Evolutionary conservation across 495 filamentous ascomycete genomes (phyloP).

Genomic region (Neurospora cerealis): DNA sequence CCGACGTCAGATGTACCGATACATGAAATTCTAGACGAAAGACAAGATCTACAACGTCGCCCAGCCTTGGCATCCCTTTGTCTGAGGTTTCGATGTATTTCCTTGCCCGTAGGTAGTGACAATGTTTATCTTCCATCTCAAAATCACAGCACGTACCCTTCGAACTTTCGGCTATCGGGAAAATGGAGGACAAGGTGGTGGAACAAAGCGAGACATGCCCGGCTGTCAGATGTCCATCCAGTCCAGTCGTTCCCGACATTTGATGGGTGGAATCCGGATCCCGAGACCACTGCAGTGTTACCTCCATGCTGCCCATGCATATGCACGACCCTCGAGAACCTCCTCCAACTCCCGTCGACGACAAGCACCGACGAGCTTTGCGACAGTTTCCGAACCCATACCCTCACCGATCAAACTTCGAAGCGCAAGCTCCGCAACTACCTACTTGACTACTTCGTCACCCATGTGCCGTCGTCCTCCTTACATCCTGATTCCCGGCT

Average conservation of each 20-base stretch:
- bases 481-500: slow-evolving; percentile 73
- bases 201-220: background rate
- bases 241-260: background rate
- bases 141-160: background rate
- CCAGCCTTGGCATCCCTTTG: background rate
- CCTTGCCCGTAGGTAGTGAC: background rate
- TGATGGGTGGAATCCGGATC: background rate
- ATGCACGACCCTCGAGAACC: background rate
- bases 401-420: background rate
- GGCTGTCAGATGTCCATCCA: background rate
- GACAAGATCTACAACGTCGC: background rate
- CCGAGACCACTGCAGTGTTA: background rate
- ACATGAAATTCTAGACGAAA: background rate
- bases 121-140: background rate
- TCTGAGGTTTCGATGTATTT: background rate
- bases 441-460: slow-evolving; percentile 72
- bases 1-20: background rate
- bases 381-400: background rate
- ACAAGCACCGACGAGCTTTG: background rate
- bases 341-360: background rate
- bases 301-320: background rate
- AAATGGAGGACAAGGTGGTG: background rate
- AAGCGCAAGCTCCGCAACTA: background rate
- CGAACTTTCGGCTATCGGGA: background rate
- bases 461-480: slow-evolving; percentile 84